Evolutionary conservation across 768 basidiomycete species (phyloP).

Genomic region (Tricholoma matsutake): DNA sequence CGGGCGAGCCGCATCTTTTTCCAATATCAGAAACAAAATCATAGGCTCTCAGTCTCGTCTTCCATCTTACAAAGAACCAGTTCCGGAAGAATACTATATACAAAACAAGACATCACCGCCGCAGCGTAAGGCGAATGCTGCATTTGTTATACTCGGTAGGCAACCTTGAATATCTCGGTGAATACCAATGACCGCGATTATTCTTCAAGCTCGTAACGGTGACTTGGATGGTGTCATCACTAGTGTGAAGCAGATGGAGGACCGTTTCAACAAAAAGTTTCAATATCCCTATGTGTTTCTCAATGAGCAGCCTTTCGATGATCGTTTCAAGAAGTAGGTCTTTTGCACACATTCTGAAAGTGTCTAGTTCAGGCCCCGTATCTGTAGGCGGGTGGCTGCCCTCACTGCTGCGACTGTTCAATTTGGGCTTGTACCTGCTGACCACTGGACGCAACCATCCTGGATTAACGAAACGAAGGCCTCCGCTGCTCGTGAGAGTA

Average conservation of each 20-base stretch:
- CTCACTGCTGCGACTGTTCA: constrained; percentile 62
- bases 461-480: constrained; percentile 80
- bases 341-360: background rate
- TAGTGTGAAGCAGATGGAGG: constrained; percentile 78
- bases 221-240: constrained; percentile 58
- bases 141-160: constrained; percentile 71
- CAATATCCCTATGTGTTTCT: constrained; percentile 84
- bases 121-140: constrained; percentile 75
- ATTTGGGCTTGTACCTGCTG: constrained; percentile 75
- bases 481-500: constrained; percentile 55
- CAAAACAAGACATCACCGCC: constrained; percentile 34
- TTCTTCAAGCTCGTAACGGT: constrained; percentile 48
- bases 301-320: constrained; percentile 75
- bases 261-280: constrained; percentile 87
- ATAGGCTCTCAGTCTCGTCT: constrained; percentile 17
- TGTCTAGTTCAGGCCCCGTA: background rate
- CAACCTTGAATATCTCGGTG: background rate
- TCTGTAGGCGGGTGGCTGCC: constrained; percentile 45
- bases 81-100: constrained; percentile 58
- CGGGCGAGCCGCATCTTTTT: constrained; percentile 55
- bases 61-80: constrained; percentile 55
- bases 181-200: background rate
- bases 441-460: constrained; percentile 79
- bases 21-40: constrained; percentile 37
- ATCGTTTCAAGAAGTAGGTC: constrained; percentile 62